Evolutionary conservation across 441 rosid genomes (phyloP).

Genomic region (Gossypium davidsonii): DNA sequence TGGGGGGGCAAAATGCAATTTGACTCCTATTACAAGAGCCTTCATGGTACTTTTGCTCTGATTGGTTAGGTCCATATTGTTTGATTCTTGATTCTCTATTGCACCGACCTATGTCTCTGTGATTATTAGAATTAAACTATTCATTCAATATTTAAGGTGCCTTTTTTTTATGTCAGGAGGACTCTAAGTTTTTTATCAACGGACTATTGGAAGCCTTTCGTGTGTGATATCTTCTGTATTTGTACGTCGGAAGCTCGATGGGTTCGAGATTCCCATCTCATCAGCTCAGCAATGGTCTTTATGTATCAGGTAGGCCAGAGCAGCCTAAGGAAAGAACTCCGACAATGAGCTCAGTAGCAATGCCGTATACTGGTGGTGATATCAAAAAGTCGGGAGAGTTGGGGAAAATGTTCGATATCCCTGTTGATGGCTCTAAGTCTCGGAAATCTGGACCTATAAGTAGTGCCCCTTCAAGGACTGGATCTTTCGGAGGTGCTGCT

Average conservation of each 20-base stretch:
- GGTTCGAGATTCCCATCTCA: constrained; percentile 96
- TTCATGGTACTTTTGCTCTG: too few species aligned
- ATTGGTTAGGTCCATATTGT: not conserved
- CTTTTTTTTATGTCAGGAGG: constrained; percentile 22
- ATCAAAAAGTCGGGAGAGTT: constrained; percentile 88
- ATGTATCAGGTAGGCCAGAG: constrained; percentile 93
- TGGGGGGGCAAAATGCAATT: too few species aligned
- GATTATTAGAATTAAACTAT: not conserved
- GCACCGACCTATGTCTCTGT: not conserved
- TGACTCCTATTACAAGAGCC: too few species aligned
- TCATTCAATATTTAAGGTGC: not conserved
- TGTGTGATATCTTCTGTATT: constrained; percentile 17
- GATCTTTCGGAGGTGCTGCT: constrained; percentile 87
- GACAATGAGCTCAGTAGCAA: constrained; percentile 89
- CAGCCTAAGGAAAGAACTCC: constrained; percentile 94
- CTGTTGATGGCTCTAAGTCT: constrained; percentile 68
- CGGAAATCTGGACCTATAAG: constrained; percentile 93
- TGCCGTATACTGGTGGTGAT: constrained; percentile 98
- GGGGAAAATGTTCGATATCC: constrained; percentile 92
- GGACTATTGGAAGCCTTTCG: constrained; percentile 6
- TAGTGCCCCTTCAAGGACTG: constrained; percentile 78
- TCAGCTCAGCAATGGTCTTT: constrained; percentile 90
- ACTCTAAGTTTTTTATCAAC: constrained; percentile 24
- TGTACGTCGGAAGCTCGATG: constrained; percentile 41
- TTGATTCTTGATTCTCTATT: not conserved